These are phyloP conservation scores for Russula lepida DNA, from an alignment of 768 basidiomycete species.

Conservation along the genomic window DNA sequence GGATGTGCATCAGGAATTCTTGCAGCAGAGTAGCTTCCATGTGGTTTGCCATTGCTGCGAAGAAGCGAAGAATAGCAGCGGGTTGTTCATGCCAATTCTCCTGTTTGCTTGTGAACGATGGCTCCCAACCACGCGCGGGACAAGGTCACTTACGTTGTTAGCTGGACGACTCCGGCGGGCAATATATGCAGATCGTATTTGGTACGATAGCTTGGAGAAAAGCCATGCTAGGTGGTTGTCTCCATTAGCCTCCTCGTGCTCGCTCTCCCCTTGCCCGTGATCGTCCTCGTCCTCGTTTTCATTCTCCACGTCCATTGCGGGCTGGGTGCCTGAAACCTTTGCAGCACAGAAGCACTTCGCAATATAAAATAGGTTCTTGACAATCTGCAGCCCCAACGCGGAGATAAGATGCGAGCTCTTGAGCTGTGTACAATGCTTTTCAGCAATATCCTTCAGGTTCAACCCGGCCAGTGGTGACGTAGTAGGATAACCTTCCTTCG, in stretches of 20 bases:
- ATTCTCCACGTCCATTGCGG: constrained; percentile 24
- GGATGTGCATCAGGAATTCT: constrained; percentile 70
- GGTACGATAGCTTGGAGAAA: constrained; percentile 89
- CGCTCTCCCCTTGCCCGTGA: constrained; percentile 5
- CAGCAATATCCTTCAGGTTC: constrained; percentile 1
- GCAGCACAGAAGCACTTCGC: constrained; percentile 69
- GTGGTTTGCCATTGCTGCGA: constrained; percentile 79
- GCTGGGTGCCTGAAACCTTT: constrained; percentile 24
- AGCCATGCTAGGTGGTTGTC: constrained; percentile 74
- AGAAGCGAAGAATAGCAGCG: constrained; percentile 77
- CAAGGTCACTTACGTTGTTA: constrained; percentile 33
- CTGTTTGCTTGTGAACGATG: constrained; percentile 33
- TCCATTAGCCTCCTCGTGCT: constrained; percentile 5
- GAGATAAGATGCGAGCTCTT: constrained; percentile 75
- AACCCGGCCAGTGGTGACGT: constrained; percentile 20
- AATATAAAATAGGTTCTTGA: constrained; percentile 91
- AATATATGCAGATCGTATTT: constrained; percentile 69
- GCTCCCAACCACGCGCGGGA: not conserved
- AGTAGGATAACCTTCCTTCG: constrained; percentile 12
- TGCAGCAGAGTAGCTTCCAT: constrained; percentile 55
- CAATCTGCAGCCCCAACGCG: constrained; percentile 66
- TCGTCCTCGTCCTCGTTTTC: constrained; percentile 24
- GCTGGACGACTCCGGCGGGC: constrained; percentile 49
- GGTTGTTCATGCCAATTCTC: constrained; percentile 79
- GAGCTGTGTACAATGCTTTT: constrained; percentile 42